phyloP scores from a whole-genome alignment of 495 filamentous ascomycete genomes.

The Lepidopterella palustris region DNA sequence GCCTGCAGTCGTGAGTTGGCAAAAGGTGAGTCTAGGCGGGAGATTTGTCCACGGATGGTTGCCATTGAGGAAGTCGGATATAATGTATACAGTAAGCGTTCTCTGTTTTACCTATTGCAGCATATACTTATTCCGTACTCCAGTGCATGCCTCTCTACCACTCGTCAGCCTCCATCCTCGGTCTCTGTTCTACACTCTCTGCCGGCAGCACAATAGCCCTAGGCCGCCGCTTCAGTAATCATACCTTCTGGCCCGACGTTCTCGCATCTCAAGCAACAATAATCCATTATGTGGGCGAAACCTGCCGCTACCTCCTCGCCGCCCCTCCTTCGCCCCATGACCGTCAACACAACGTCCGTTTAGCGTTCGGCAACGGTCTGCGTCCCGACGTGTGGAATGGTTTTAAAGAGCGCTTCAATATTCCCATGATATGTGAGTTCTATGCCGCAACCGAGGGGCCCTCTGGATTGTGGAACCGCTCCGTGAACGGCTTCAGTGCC shows the following conservation, averaged over 20 bases:
- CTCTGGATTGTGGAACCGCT: slow-evolving; percentile 65
- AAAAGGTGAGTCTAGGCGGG: slow-evolving; percentile 51
- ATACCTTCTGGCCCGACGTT: slow-evolving; percentile 76
- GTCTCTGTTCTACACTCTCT: slow-evolving; percentile 53
- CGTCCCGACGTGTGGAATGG: slow-evolving; percentile 86
- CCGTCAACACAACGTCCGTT: slow-evolving; percentile 63
- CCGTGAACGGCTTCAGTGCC: slow-evolving; percentile 63
- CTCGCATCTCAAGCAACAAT: slow-evolving; percentile 66
- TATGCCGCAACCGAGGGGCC: slow-evolving; percentile 84
- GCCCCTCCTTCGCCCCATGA: slow-evolving; percentile 66
- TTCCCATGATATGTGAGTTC: slow-evolving; percentile 78
- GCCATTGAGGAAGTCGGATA: slow-evolving; percentile 51
- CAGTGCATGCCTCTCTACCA: slow-evolving; percentile 92
- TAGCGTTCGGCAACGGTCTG: slow-evolving; percentile 90
- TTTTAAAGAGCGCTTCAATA: slow-evolving; percentile 82
- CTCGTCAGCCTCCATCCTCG: slow-evolving; percentile 70
- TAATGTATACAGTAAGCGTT: slow-evolving; percentile 59
- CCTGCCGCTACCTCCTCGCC: slow-evolving; percentile 80
- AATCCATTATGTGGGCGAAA: slow-evolving; percentile 95
- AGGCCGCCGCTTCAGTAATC: slow-evolving; percentile 74
- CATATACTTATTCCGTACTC: slow-evolving; percentile 26
- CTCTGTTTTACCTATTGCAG: neutral
- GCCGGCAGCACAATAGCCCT: slow-evolving; percentile 61
- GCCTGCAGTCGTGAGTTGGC: slow-evolving; percentile 76
- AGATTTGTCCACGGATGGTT: slow-evolving; percentile 54